These are phyloP conservation scores for Pseudogymnoascus sp. DNA, from an alignment of 2,329 filamentous ascomycete genomes.

Conservation along the genomic window DNA sequence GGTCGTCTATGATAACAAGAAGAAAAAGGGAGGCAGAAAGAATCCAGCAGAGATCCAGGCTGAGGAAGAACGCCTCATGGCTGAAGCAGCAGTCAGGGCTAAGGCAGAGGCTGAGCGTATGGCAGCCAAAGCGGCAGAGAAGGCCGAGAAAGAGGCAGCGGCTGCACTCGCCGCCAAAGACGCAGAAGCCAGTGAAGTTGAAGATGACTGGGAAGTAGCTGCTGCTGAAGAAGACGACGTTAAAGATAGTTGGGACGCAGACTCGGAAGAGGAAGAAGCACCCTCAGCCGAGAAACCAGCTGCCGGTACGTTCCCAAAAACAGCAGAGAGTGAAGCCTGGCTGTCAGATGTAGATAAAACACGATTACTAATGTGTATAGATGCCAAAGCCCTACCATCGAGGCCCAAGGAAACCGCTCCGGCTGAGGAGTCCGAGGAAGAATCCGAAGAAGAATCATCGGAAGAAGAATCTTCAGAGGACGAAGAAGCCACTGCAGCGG, in stretches of 20 bases:
- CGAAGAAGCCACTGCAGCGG: conserved; percentile 66
- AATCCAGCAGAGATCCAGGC: conserved; percentile 45
- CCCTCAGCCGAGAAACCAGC: background rate
- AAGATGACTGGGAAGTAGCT: conserved; percentile 84
- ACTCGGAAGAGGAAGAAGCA: conserved; percentile 63
- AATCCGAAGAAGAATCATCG: conserved; percentile 42
- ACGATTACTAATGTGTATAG: conserved; percentile 22
- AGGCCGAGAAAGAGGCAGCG: conserved; percentile 51
- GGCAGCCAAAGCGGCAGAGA: conserved; percentile 55
- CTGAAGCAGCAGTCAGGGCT: conserved; percentile 70
- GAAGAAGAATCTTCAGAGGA: conserved; percentile 61
- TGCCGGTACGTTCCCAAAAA: background rate
- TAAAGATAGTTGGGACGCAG: conserved; percentile 94
- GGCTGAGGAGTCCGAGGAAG: conserved; percentile 48
- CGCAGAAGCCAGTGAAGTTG: conserved; percentile 53
- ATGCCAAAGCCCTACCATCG: conserved; percentile 23
- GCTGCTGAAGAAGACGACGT: conserved; percentile 70
- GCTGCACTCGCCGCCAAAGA: conserved; percentile 51
- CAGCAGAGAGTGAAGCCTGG: conserved; percentile 27
- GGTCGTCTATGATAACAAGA: conserved; percentile 63
- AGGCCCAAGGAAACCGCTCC: conserved; percentile 27
- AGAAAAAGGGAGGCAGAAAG: conserved; percentile 64
- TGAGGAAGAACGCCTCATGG: conserved; percentile 72
- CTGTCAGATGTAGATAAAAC: conserved; percentile 21
- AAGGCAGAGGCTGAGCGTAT: conserved; percentile 60